phyloP scores from a whole-genome alignment of 768 basidiomycete species.

The Kwoniella sp. region DNA sequence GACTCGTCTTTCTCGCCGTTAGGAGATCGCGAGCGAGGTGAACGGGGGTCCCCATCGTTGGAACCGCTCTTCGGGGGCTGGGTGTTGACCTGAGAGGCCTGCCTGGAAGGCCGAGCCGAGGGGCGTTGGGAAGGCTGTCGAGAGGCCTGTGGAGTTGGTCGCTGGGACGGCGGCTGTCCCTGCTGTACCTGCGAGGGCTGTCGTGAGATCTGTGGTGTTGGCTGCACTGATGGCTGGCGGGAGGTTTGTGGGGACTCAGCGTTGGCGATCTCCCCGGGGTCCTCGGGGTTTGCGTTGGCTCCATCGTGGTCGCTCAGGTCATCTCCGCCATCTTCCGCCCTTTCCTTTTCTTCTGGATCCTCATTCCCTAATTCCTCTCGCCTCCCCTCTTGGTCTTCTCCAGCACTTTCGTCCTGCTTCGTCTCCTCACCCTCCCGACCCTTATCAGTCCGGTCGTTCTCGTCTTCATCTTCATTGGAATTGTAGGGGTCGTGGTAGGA shows the following conservation, averaged over 20 bases:
- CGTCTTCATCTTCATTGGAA: conserved; percentile 5
- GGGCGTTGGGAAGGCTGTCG: neutral
- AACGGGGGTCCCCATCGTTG: neutral
- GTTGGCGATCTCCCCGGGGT: too few species aligned
- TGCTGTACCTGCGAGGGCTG: neutral
- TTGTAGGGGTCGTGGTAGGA: conserved; percentile 10
- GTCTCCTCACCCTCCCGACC: neutral
- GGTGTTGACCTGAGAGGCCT: neutral
- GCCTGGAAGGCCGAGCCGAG: neutral
- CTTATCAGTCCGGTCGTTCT: neutral
- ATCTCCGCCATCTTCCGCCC: too few species aligned
- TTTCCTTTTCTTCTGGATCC: too few species aligned
- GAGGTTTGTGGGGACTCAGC: neutral
- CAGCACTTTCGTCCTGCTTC: neutral
- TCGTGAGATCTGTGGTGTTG: neutral
- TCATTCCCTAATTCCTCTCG: too few species aligned
- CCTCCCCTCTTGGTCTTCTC: neutral
- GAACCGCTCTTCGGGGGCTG: neutral
- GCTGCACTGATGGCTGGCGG: neutral
- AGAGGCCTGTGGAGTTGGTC: neutral
- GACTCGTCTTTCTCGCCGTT: neutral
- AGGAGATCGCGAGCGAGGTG: neutral
- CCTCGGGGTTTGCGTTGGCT: too few species aligned
- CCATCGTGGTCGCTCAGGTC: too few species aligned
- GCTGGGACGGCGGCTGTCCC: neutral